phyloP scores from a whole-genome alignment of 148 eudicot species.

The Rhododendron ferrugineum region DNA sequence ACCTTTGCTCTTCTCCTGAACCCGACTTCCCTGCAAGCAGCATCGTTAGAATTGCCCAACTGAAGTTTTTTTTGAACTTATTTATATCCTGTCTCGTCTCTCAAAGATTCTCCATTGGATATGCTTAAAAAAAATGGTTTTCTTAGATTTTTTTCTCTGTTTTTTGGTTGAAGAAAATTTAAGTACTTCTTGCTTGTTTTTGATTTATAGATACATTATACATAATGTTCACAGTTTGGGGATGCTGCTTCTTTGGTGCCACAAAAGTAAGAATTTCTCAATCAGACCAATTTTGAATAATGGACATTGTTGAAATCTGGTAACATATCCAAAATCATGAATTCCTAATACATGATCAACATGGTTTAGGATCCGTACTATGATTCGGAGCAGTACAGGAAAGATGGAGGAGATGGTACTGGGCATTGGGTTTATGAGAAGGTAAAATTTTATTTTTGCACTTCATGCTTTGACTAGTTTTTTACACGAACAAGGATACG shows the following conservation, averaged over 20 bases:
- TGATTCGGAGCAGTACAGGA: slow-evolving; percentile 67
- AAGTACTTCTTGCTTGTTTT: neutral
- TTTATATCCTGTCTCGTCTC: neutral
- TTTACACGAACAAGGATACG: neutral
- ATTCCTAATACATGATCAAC: neutral
- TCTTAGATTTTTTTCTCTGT: neutral
- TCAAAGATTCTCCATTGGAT: neutral
- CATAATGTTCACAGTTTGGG: slow-evolving; percentile 81
- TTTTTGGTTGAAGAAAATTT: neutral
- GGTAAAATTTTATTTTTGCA: slow-evolving; percentile 25
- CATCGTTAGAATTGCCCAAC: too few relatives aligned
- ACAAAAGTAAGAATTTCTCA: slow-evolving; percentile 46
- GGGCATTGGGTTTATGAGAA: slow-evolving; percentile 82
- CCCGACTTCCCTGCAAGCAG: neutral
- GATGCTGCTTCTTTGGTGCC: slow-evolving; percentile 83
- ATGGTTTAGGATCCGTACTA: slow-evolving; percentile 67
- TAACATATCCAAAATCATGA: neutral
- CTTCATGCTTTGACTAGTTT: neutral
- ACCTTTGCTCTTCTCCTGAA: neutral
- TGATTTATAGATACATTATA: slow-evolving; percentile 47
- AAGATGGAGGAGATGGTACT: slow-evolving; percentile 87
- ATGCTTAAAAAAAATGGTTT: neutral
- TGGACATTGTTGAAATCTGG: neutral
- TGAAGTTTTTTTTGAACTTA: too few relatives aligned
- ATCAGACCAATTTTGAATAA: neutral